These are phyloP conservation scores for Arabis alpina DNA, from an alignment of 345 rosid genomes.

Conservation along the genomic window DNA sequence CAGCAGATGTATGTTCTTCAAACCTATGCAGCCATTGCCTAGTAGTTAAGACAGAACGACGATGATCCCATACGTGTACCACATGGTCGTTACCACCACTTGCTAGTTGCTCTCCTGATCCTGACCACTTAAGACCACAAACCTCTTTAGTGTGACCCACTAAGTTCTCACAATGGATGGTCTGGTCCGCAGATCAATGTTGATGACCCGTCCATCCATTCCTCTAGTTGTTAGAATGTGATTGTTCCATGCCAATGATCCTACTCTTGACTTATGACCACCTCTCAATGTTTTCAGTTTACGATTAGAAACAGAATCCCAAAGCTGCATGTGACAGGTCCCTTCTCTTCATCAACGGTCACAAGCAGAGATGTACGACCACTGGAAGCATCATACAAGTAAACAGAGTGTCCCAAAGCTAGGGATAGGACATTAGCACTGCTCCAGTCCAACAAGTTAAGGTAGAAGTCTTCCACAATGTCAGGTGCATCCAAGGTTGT, in stretches of 20 bases:
- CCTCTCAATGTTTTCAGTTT: neutral
- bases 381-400: slow-evolving; percentile 46
- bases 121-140: slow-evolving; percentile 1
- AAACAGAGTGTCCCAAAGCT: slow-evolving; percentile 11
- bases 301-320: slow-evolving; percentile 32
- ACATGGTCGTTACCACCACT: neutral
- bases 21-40: neutral
- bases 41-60: neutral
- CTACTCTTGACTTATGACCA: neutral
- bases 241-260: too few relatives aligned
- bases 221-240: too few relatives aligned
- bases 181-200: too few relatives aligned
- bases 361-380: slow-evolving; percentile 43
- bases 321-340: slow-evolving; percentile 33
- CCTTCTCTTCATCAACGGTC: slow-evolving; percentile 41
- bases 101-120: neutral
- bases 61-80: neutral
- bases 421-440: slow-evolving; percentile 22
- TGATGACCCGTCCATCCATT: too few relatives aligned
- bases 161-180: too few relatives aligned
- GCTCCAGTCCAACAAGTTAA: slow-evolving; percentile 25
- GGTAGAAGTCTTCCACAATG: neutral
- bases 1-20: neutral
- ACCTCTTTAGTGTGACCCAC: neutral
- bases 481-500: neutral